Percentiles rank a stretch among this genome's conserved stretches.
Evolutionary conservation across 2,329 filamentous ascomycete species (phyloP).

Genomic region (Exophiala lecanii-corni): DNA sequence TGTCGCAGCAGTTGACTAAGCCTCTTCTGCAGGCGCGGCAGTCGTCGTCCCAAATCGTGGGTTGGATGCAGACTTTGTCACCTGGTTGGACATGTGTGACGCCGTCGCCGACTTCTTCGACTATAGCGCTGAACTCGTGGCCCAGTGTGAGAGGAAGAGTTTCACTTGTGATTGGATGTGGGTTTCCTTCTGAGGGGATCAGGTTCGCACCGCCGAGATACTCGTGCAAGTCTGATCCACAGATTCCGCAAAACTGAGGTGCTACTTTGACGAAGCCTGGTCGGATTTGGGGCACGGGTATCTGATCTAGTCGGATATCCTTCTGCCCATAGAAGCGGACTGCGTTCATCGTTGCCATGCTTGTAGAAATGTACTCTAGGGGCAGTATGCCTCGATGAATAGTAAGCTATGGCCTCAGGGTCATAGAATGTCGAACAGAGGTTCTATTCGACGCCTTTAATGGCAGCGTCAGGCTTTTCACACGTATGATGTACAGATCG

Average conservation of each 20-base stretch:
- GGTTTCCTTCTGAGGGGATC: conserved; percentile 43
- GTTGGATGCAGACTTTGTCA: conserved; percentile 47
- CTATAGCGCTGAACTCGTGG: conserved; percentile 49
- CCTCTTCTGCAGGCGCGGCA: conserved; percentile 51
- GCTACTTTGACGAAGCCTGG: conserved; percentile 39
- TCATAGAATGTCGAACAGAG: too few species aligned
- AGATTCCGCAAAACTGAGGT: conserved; percentile 31
- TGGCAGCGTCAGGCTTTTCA: too few species aligned
- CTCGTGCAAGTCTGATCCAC: conserved; percentile 40
- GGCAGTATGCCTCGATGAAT: too few species aligned
- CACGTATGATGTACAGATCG: too few species aligned
- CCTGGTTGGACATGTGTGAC: conserved; percentile 47
- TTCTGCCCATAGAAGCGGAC: conserved; percentile 43
- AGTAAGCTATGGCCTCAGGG: too few species aligned
- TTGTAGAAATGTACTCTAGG: conserved; percentile 12
- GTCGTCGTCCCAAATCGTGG: conserved; percentile 52
- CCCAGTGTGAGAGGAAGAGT: conserved; percentile 50
- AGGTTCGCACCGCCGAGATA: conserved; percentile 46
- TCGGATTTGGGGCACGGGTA: conserved; percentile 37
- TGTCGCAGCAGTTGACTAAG: conserved; percentile 51
- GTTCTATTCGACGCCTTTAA: too few species aligned
- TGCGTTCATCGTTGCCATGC: conserved; percentile 40
- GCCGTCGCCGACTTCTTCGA: conserved; percentile 50
- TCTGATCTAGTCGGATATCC: conserved; percentile 41
- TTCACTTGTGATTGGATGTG: conserved; percentile 52